Evolutionary conservation across 371 early-diverging fungal genomes (phyloP).

Genomic region (Mucor velutinosus): DNA sequence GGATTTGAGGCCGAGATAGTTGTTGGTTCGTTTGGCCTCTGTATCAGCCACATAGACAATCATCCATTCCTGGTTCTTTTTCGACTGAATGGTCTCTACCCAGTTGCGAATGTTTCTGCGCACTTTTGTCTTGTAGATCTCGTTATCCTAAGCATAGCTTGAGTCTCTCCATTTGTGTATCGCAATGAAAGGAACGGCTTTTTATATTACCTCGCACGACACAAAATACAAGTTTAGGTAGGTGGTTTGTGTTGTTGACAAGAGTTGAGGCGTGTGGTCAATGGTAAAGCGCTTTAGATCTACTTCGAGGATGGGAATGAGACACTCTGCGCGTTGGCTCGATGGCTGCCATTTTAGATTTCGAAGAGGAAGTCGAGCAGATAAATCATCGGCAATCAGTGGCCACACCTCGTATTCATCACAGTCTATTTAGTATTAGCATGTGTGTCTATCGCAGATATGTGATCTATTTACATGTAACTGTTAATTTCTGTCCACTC

Average conservation of each 20-base stretch:
- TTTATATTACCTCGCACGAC: constrained; percentile 69
- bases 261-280: constrained; percentile 55
- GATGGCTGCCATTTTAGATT: constrained; percentile 86
- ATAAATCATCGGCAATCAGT: constrained; percentile 70
- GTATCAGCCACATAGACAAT: constrained; percentile 82
- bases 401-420: constrained; percentile 84
- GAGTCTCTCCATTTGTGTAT: background rate
- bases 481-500: constrained; percentile 33
- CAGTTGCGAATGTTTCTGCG: constrained; percentile 81
- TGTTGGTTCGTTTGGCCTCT: constrained; percentile 62
- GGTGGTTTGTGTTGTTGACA: constrained; percentile 64
- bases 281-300: constrained; percentile 67
- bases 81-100: constrained; percentile 73
- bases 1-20: constrained; percentile 68
- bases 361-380: constrained; percentile 77
- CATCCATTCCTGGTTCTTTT: constrained; percentile 92
- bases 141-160: constrained; percentile 65
- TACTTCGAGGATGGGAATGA: constrained; percentile 66
- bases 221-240: constrained; percentile 84
- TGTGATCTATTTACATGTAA: constrained; percentile 23
- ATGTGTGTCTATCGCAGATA: background rate
- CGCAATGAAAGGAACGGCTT: background rate
- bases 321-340: constrained; percentile 63
- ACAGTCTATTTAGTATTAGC: constrained; percentile 49
- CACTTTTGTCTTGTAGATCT: constrained; percentile 77